Percentiles rank a stretch among this genome's conserved stretches.
These are phyloP conservation scores for Dactylellina drechsleri DNA, from an alignment of 2,329 filamentous ascomycete species.

Conservation along the genomic window DNA sequence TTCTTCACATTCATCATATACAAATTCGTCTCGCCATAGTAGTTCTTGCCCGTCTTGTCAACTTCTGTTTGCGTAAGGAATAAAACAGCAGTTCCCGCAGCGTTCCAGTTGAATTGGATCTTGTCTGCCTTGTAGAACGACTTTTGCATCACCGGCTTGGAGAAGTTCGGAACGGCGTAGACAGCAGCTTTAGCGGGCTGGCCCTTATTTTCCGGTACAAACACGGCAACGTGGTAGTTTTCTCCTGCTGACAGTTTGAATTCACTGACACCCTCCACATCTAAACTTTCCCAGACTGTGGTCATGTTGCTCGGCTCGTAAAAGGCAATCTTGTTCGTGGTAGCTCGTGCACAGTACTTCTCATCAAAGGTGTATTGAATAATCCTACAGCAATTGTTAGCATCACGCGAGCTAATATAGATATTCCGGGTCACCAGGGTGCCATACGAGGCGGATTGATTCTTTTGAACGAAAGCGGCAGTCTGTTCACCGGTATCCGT, in stretches of 20 bases:
- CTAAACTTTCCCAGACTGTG: slow-evolving; percentile 94
- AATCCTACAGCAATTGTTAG: slow-evolving; percentile 65
- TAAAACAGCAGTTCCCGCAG: slow-evolving; percentile 86
- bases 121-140: slow-evolving; percentile 99
- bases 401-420: background rate
- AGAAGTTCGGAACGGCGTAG: slow-evolving; percentile 90
- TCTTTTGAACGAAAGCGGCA: slow-evolving; percentile 95
- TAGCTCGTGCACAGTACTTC: slow-evolving; percentile 87
- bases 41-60: slow-evolving; percentile 98
- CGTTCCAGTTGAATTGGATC: slow-evolving; percentile 98
- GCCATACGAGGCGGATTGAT: slow-evolving; percentile 81
- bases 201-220: slow-evolving; percentile 95
- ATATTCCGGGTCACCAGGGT: background rate
- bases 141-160: slow-evolving; percentile 87
- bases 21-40: slow-evolving; percentile 97
- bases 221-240: slow-evolving; percentile 91
- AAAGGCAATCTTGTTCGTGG: slow-evolving; percentile 98
- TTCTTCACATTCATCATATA: slow-evolving; percentile 93
- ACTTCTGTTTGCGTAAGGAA: slow-evolving; percentile 97
- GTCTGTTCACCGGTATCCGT: slow-evolving; percentile 75
- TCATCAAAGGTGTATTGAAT: slow-evolving; percentile 96
- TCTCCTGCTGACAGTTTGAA: slow-evolving; percentile 90
- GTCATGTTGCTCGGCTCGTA: slow-evolving; percentile 86
- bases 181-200: slow-evolving; percentile 94
- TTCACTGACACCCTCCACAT: slow-evolving; percentile 86